These are phyloP conservation scores for Russula vinacea DNA, from an alignment of 768 basidiomycete species.

Conservation along the genomic window DNA sequence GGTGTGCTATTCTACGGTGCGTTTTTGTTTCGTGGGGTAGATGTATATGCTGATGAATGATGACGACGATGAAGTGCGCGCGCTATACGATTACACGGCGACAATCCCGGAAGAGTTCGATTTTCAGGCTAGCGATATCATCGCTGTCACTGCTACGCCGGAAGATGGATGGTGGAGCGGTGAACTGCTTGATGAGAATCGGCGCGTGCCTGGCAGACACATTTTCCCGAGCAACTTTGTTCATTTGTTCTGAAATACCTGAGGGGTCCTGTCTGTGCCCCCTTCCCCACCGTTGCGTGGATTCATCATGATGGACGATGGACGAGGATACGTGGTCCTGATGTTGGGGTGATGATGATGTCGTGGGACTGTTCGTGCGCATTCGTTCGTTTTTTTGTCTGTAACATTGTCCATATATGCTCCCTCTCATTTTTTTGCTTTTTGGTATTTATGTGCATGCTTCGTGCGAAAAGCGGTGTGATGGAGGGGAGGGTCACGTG, in stretches of 20 bases:
- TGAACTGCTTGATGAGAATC: constrained; percentile 70
- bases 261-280: too few species aligned
- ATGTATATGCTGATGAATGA: neutral
- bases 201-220: constrained; percentile 67
- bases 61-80: constrained; percentile 60
- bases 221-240: constrained; percentile 91
- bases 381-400: neutral
- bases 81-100: constrained; percentile 81
- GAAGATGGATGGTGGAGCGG: constrained; percentile 99
- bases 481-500: neutral
- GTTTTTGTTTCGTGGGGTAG: constrained; percentile 31
- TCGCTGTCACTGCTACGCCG: constrained; percentile 90
- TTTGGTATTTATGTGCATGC: neutral
- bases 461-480: neutral
- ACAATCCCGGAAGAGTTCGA: constrained; percentile 92
- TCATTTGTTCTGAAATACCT: constrained; percentile 55
- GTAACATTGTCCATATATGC: constrained; percentile 12
- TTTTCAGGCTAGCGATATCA: constrained; percentile 92
- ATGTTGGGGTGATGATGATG: neutral
- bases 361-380: neutral
- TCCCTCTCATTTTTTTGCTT: neutral
- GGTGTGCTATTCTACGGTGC: constrained; percentile 86
- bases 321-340: neutral
- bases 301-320: neutral
- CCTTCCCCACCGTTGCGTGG: neutral